Percentiles rank a stretch among this genome's conserved stretches.
These are phyloP conservation scores for Beauveria medogensis DNA, from an alignment of 2,329 filamentous ascomycete genomes.

Conservation along the genomic window DNA sequence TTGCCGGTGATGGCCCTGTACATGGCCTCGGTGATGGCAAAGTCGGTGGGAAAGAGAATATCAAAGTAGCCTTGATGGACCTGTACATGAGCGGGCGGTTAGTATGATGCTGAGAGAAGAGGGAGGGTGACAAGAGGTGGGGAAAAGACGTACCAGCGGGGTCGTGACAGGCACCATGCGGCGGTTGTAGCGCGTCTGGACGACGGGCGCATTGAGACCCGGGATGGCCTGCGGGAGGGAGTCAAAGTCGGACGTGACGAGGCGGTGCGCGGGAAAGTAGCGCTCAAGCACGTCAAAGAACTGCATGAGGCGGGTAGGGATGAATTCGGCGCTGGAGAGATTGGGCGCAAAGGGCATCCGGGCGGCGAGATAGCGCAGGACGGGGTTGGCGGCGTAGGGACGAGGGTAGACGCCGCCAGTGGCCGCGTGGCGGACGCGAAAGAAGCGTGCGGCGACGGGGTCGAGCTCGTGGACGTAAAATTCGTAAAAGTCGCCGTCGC, in stretches of 20 bases:
- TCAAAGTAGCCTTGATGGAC: conserved; percentile 99
- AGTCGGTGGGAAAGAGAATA: conserved; percentile 96
- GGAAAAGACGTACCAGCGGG: conserved; percentile 59
- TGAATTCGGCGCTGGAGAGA: conserved; percentile 79
- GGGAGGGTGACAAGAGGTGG: background rate
- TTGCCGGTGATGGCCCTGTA: conserved; percentile 92
- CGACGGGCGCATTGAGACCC: conserved; percentile 86
- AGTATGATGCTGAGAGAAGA: background rate
- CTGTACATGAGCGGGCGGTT: conserved; percentile 32
- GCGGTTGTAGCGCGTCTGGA: conserved; percentile 86
- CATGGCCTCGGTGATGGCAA: conserved; percentile 79
- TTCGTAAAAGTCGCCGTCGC: conserved; percentile 83
- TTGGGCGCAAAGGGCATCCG: conserved; percentile 65
- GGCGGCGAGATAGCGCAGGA: conserved; percentile 54
- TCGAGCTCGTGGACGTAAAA: conserved; percentile 81
- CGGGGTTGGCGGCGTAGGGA: conserved; percentile 45
- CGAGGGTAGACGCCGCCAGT: conserved; percentile 55
- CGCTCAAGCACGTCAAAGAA: conserved; percentile 88
- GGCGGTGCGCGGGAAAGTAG: conserved; percentile 82
- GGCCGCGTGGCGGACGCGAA: conserved; percentile 76
- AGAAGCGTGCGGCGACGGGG: conserved; percentile 71
- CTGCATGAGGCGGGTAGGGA: conserved; percentile 89
- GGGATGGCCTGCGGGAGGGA: conserved; percentile 72
- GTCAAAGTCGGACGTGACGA: conserved; percentile 88
- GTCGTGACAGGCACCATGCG: conserved; percentile 84